Base-by-base conservation (phyloP, 768 basidiomycete species). In the Hericium coralloides region DNA sequence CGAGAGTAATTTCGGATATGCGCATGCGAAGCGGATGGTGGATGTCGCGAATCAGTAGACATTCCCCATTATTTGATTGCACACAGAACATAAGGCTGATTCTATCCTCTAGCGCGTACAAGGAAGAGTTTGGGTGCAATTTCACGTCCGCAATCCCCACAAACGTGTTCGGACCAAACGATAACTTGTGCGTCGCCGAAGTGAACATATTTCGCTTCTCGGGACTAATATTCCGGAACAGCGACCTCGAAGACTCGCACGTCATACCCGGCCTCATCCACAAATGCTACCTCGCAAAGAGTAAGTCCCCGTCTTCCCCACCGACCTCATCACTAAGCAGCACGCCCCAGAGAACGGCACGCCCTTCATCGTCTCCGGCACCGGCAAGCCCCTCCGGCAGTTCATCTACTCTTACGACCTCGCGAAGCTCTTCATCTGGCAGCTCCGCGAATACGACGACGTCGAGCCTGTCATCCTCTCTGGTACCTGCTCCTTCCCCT, bases 101-200 rank as follows among this genome's bases (percentile, higher is more conserved):
- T 8, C 15, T 14, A 18, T 12, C 3, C n/a, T 1, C 20, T 58
- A 95, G 94, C 60, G 95, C 95, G 0, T 98, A 98, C 79, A 87
- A 94, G 73, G 92, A 95, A 63, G 87, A 98, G 70, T 95, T 87
- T 64, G 95, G 94, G 18, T 85, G 84, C 73, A 92, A 92, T 71
- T 98, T 97, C 68, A 97, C 94, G 4, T 92, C 92, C 43, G 93
- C 94, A 14, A 98, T 98, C 66, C 95, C 95, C 1, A 98, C 95
- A 12, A 97, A 95, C 68, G 84, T 98, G n/a, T 98, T 98, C 67
- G 95, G 95, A 14, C 91, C 90, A 4, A 70, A 92, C 66, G 95
- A 97, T 72, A 98, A 98, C 75, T 98, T 89, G 91, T 89, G 60
- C 56, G 79, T 67, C 26, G 8, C 36, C 7, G 31, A 31, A 31